Percentiles rank a stretch among this genome's conserved stretches.
phyloP scores from a whole-genome alignment of 2,329 filamentous ascomycete genomes.

The Aspergillus sp. region DNA sequence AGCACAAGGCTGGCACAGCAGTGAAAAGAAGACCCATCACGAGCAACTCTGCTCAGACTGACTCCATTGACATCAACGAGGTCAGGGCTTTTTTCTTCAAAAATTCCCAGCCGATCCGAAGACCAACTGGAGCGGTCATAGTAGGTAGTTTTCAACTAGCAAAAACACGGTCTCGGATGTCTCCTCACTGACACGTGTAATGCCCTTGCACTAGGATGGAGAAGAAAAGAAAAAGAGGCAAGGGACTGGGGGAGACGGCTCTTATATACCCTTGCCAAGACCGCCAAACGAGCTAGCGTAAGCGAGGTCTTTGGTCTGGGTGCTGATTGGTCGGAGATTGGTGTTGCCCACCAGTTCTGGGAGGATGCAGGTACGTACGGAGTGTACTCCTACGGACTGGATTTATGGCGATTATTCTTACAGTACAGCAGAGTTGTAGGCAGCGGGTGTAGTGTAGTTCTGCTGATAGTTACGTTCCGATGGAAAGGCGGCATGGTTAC shows the following conservation, averaged over 20 bases:
- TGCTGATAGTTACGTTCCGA: too few relatives aligned
- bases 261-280: conserved; percentile 19
- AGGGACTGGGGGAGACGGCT: conserved; percentile 5
- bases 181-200: conserved; percentile 80
- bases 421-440: too few relatives aligned
- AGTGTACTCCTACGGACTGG: too few relatives aligned
- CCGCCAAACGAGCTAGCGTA: conserved; percentile 15
- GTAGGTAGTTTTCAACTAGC: conserved; percentile 79
- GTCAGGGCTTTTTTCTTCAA: conserved; percentile 45
- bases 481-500: too few relatives aligned
- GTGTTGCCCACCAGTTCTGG: not conserved
- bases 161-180: conserved; percentile 80
- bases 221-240: conserved; percentile 28
- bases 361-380: too few relatives aligned
- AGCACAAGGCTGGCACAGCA: conserved; percentile 26
- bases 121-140: conserved; percentile 68
- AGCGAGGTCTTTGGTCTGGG: conserved; percentile 13
- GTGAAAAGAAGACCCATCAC: conserved; percentile 31
- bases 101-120: conserved; percentile 68
- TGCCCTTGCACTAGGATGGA: conserved; percentile 50
- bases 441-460: too few relatives aligned
- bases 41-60: not conserved
- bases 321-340: not conserved
- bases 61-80: conserved; percentile 8
- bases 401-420: too few relatives aligned